Percentiles rank a stretch among this genome's conserved stretches.
phyloP scores from a whole-genome alignment of 345 rosid genomes.

The Eucalyptus sp. region DNA sequence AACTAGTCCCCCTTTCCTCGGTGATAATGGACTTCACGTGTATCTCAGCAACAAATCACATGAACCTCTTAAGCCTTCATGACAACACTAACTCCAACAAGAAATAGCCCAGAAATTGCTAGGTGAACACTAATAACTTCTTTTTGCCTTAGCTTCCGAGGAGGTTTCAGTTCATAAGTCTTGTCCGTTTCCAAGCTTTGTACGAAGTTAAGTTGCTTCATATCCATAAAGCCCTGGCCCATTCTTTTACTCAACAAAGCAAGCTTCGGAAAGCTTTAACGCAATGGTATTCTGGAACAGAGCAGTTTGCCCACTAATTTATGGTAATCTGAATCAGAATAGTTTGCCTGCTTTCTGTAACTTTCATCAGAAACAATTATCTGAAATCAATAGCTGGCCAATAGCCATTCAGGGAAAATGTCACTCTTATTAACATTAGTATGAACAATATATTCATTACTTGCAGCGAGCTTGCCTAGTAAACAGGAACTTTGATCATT shows the following conservation, averaged over 20 bases:
- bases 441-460: background rate
- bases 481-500: background rate
- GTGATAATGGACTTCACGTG: too few relatives aligned
- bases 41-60: too few relatives aligned
- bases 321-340: too few relatives aligned
- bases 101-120: too few relatives aligned
- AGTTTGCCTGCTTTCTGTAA: background rate
- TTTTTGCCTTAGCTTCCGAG: background rate
- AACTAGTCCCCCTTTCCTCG: too few relatives aligned
- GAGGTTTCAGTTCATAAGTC: background rate
- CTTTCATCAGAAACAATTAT: background rate
- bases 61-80: too few relatives aligned
- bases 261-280: background rate
- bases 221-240: background rate
- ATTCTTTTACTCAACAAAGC: background rate
- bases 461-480: background rate
- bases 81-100: too few relatives aligned
- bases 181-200: background rate
- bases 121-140: too few relatives aligned
- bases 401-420: background rate
- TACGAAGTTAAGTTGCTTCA: too few relatives aligned
- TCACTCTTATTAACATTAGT: background rate
- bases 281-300: background rate
- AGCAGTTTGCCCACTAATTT: background rate
- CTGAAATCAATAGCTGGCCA: background rate